phyloP scores from a whole-genome alignment of 495 filamentous ascomycete genomes.

The Aspergillus homomorphus region DNA sequence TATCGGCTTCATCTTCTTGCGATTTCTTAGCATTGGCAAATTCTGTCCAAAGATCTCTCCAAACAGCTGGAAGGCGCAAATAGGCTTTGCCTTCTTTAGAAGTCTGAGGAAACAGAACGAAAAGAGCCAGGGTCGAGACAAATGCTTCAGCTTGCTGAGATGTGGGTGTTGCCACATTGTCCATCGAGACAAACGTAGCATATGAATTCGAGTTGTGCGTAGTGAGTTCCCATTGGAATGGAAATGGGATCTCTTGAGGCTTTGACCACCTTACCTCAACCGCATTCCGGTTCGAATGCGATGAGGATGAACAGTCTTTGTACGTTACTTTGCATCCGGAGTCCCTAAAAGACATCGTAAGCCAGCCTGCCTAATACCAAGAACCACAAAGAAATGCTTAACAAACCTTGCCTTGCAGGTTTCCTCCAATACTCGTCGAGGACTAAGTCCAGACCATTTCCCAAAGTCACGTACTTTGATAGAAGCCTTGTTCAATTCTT shows the following conservation, averaged over 20 bases:
- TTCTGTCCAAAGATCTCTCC: conserved; percentile 85
- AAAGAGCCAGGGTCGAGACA: conserved; percentile 77
- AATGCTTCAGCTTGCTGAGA: conserved; percentile 79
- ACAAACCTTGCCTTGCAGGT: conserved; percentile 75
- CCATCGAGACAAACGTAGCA: conserved; percentile 65
- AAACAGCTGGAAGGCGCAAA: conserved; percentile 69
- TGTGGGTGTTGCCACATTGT: conserved; percentile 68
- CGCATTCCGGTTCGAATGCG: conserved; percentile 70
- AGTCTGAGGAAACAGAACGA: conserved; percentile 70
- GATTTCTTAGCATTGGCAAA: conserved; percentile 65
- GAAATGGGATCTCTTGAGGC: conserved; percentile 56
- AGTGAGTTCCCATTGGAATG: conserved; percentile 36
- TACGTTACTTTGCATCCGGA: conserved; percentile 60
- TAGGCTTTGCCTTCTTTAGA: conserved; percentile 83
- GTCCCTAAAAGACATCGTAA: conserved; percentile 49
- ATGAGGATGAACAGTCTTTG: conserved; percentile 62
- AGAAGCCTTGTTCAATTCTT: conserved; percentile 24
- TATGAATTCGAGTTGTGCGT: conserved; percentile 42
- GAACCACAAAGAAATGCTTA: not conserved
- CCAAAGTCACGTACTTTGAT: conserved; percentile 79
- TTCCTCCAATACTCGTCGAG: conserved; percentile 75
- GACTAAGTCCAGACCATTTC: conserved; percentile 66
- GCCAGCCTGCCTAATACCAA: not conserved
- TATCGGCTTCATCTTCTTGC: conserved; percentile 65
- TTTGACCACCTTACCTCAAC: conserved; percentile 80